Percentiles rank a stretch among this genome's conserved stretches.
These are phyloP conservation scores for Tremella yokohamensis DNA, from an alignment of 768 basidiomycete genomes.

Conservation along the genomic window DNA sequence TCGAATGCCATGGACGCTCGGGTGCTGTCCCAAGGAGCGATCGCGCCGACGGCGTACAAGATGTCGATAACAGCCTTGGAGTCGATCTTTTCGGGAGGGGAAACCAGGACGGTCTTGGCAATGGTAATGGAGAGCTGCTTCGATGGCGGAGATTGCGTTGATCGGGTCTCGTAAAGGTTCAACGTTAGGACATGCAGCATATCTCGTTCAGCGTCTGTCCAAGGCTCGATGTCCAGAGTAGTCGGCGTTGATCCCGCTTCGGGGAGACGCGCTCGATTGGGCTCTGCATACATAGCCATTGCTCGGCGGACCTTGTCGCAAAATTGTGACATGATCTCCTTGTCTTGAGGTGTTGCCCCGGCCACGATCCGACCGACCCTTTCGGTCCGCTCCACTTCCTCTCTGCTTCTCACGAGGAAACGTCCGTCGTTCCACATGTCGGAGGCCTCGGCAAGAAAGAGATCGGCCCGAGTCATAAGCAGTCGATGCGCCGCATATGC, in stretches of 20 bases:
- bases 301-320: conserved; percentile 32
- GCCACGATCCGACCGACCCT: conserved; percentile 4
- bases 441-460: conserved; percentile 37
- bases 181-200: conserved; percentile 45
- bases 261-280: too few relatives aligned
- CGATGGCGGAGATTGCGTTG: conserved; percentile 64
- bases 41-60: conserved; percentile 67
- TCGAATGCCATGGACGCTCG: conserved; percentile 14
- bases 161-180: conserved; percentile 44
- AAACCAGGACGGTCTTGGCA: conserved; percentile 58
- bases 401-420: conserved; percentile 31
- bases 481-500: conserved; percentile 40
- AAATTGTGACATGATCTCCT: conserved; percentile 23
- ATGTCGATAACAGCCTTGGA: conserved; percentile 53
- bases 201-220: conserved; percentile 13
- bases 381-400: conserved; percentile 17
- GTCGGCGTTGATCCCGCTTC: not conserved
- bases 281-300: conserved; percentile 4
- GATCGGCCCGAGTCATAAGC: conserved; percentile 41
- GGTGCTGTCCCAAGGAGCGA: conserved; percentile 55
- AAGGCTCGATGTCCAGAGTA: not conserved
- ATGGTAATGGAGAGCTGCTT: conserved; percentile 58
- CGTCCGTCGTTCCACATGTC: conserved; percentile 38
- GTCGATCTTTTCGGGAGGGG: conserved; percentile 19
- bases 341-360: conserved; percentile 11